Percentiles rank a stretch among this genome's conserved stretches.
phyloP scores from a whole-genome alignment of 768 basidiomycete genomes.

The Kwoniella mangroviensis region DNA sequence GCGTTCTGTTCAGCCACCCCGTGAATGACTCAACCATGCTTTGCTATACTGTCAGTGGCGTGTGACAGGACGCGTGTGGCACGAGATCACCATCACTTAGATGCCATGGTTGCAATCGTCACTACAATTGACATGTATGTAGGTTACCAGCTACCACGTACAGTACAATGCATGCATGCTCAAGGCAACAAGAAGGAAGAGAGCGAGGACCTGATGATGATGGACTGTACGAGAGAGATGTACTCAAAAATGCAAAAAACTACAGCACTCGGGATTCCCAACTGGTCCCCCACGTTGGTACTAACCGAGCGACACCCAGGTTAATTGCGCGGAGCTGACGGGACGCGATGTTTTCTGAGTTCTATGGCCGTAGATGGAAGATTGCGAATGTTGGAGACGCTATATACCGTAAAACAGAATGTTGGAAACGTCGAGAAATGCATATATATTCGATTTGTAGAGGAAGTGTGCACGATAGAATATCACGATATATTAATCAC shows the following conservation, averaged over 20 bases:
- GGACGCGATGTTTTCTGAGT: constrained; percentile 1
- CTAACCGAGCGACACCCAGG: constrained; percentile 8
- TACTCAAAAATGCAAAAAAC: not conserved
- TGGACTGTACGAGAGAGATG: too few species aligned
- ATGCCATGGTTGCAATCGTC: too few species aligned
- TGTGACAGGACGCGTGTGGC: not conserved
- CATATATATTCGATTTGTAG: too few species aligned
- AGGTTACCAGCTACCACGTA: too few species aligned
- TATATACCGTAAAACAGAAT: too few species aligned
- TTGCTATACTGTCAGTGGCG: not conserved
- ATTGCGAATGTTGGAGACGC: not conserved
- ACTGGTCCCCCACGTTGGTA: constrained; percentile 13
- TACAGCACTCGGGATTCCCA: constrained; percentile 15
- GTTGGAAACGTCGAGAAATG: too few species aligned
- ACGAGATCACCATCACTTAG: not conserved
- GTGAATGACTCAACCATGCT: constrained; percentile 6
- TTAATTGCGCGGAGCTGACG: constrained; percentile 9
- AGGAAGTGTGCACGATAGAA: too few species aligned
- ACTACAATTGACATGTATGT: too few species aligned
- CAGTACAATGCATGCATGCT: too few species aligned
- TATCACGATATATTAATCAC: too few species aligned
- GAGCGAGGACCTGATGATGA: too few species aligned
- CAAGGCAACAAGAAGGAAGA: too few species aligned
- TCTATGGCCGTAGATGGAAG: constrained; percentile 11
- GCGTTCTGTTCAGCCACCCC: constrained; percentile 24